Percentiles rank a stretch among this genome's conserved stretches.
Evolutionary conservation across 257 asterid species (phyloP).

Genomic region (Jasminum sambac): DNA sequence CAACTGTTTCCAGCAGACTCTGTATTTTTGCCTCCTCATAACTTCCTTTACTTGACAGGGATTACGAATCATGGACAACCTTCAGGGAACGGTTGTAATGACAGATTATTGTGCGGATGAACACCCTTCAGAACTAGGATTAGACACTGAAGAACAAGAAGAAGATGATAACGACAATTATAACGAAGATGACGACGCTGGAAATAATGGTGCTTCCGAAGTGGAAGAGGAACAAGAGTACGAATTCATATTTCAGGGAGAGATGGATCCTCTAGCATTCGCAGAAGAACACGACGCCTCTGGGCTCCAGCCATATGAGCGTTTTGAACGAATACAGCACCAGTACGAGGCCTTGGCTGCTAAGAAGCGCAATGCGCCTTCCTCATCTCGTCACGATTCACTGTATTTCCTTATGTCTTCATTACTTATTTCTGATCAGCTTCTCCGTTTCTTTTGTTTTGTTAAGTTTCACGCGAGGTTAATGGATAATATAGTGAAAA

Average conservation of each 20-base stretch:
- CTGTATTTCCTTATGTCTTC: slow-evolving; percentile 21
- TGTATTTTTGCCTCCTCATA: too few species aligned
- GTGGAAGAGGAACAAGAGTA: slow-evolving; percentile 54
- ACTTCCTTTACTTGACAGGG: background rate
- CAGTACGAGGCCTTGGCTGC: slow-evolving; percentile 66
- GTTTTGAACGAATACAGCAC: slow-evolving; percentile 60
- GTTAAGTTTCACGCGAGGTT: background rate
- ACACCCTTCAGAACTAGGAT: slow-evolving; percentile 44
- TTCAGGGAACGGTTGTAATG: background rate
- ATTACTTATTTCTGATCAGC: background rate
- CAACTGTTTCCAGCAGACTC: too few species aligned
- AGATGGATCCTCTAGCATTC: slow-evolving; percentile 72
- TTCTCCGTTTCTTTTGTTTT: background rate
- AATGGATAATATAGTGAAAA: background rate
- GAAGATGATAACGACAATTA: slow-evolving; percentile 21
- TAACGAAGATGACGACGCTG: slow-evolving; percentile 25
- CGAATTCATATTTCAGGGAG: slow-evolving; percentile 56
- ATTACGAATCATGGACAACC: background rate
- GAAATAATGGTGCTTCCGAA: slow-evolving; percentile 42
- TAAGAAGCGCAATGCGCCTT: slow-evolving; percentile 54
- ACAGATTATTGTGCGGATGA: slow-evolving; percentile 36
- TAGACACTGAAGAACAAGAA: slow-evolving; percentile 22
- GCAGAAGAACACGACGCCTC: slow-evolving; percentile 62
- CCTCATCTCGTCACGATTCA: slow-evolving; percentile 26
- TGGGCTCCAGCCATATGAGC: slow-evolving; percentile 69